phyloP scores from a whole-genome alignment of 2,329 filamentous ascomycete species.

The Trichocomaceae sp. region DNA sequence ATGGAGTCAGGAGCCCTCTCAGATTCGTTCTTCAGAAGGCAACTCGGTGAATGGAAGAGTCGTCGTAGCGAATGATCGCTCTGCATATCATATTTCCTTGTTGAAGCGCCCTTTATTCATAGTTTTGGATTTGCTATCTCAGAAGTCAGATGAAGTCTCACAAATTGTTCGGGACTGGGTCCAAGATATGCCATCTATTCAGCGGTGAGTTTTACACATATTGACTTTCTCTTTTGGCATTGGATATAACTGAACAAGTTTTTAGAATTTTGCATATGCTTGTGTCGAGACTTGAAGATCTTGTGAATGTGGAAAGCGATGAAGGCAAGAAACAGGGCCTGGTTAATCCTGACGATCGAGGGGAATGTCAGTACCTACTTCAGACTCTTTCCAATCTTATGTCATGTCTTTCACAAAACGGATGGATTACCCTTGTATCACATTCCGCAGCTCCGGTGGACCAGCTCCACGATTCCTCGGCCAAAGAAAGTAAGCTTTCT shows the following conservation, averaged over 20 bases:
- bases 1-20: conserved; percentile 31
- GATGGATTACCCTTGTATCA: conserved; percentile 64
- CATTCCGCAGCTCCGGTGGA: conserved; percentile 49
- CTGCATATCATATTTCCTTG: conserved; percentile 49
- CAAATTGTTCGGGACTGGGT: conserved; percentile 78
- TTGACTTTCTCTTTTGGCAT: background rate
- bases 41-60: conserved; percentile 11
- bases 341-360: conserved; percentile 55
- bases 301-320: conserved; percentile 20
- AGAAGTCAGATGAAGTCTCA: conserved; percentile 66
- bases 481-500: conserved; percentile 44
- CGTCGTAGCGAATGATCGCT: conserved; percentile 21
- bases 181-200: conserved; percentile 49
- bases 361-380: conserved; percentile 71
- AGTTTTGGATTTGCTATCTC: conserved; percentile 68
- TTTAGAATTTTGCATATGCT: conserved; percentile 33
- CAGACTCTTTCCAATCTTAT: conserved; percentile 68
- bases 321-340: background rate
- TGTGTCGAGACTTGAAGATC: conserved; percentile 28
- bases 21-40: conserved; percentile 25
- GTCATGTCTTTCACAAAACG: conserved; percentile 58
- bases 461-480: conserved; percentile 38
- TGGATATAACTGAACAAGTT: background rate
- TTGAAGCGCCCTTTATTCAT: conserved; percentile 75
- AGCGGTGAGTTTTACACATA: conserved; percentile 35